Evolutionary conservation across 495 filamentous ascomycete genomes (phyloP), one percentile per base, ranked within the genome.

Genomic region (Neurospora sublineolata): DNA sequence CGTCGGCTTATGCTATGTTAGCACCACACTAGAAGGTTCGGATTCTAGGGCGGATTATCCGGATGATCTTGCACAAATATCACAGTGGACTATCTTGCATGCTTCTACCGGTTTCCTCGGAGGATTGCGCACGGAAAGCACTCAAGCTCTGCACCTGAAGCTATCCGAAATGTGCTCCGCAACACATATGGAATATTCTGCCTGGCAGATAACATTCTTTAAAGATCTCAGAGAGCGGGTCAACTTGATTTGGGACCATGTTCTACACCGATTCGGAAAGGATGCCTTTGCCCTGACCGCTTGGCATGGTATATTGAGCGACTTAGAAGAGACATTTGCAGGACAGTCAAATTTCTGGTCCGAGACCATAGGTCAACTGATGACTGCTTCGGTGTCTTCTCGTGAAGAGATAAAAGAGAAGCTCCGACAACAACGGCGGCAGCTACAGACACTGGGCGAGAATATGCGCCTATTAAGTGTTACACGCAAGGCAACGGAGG

Each of bases 1-100:
- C 14, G 69, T 75, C 10, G 72, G 74, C 8, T 33, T 69, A 20
- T 73, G 72, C 67, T 70, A 68, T 52, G 69, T 73, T 18, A 11
- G 69, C 23, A 64, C 18, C 12, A 36, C 30, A 14, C 52, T 64
- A 64, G 12, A 64, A 64, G 52, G 6, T 3, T 33, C 52, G 27
- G 27, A 64, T 16, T 14, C 16, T 18, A 11, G 14, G 52, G 14
- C 30, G 27, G 52, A 64, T 12, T 9, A 33, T 18, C 27, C 52
- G 4, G 52, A 18, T 30, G 52, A 64, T 16, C 12, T 64, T 33
- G 12, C 52, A 64, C 52, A 33, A 64, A 64, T 33, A 64, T 64
- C 52, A 36, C 52, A 64, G 27, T 64, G 52, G 52, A 64, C 52
- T 16, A 27, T 64, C 6, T 18, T 64, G 7, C 52, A 64, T 9